phyloP scores from a whole-genome alignment of 345 rosid genomes.

The Gossypium arboreum region DNA sequence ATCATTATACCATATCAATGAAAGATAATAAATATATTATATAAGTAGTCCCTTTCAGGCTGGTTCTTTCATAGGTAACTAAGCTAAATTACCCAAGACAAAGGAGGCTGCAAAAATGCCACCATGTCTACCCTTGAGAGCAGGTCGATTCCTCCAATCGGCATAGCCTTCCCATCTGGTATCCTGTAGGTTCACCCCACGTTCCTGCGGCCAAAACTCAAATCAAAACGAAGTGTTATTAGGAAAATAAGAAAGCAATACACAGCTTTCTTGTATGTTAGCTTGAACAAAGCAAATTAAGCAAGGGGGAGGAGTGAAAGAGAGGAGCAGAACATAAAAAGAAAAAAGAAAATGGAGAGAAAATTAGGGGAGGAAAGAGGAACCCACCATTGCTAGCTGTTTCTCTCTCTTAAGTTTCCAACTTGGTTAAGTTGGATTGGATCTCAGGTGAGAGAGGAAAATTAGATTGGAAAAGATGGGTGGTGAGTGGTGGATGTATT shows the following conservation, averaged over 20 bases:
- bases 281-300: background rate
- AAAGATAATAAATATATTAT: background rate
- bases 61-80: background rate
- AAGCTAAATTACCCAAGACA: conserved; percentile 40
- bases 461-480: conserved; percentile 31
- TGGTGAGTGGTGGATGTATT: conserved; percentile 37
- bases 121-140: conserved; percentile 61
- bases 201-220: conserved; percentile 38
- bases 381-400: conserved; percentile 52
- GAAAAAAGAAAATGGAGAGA: background rate
- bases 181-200: conserved; percentile 33
- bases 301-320: background rate
- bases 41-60: background rate
- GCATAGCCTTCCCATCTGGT: conserved; percentile 74
- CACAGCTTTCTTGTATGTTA: background rate
- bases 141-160: conserved; percentile 62
- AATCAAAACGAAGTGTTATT: background rate
- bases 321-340: background rate
- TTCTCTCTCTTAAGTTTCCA: background rate
- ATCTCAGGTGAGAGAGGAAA: conserved; percentile 20
- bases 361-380: conserved; percentile 17
- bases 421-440: conserved; percentile 17
- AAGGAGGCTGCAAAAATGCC: conserved; percentile 75
- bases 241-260: background rate
- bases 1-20: background rate